Percentiles rank a stretch among this genome's conserved stretches.
phyloP scores from a whole-genome alignment of 2,329 filamentous ascomycete genomes.

The Neofusicoccum kwambonambiense region DNA sequence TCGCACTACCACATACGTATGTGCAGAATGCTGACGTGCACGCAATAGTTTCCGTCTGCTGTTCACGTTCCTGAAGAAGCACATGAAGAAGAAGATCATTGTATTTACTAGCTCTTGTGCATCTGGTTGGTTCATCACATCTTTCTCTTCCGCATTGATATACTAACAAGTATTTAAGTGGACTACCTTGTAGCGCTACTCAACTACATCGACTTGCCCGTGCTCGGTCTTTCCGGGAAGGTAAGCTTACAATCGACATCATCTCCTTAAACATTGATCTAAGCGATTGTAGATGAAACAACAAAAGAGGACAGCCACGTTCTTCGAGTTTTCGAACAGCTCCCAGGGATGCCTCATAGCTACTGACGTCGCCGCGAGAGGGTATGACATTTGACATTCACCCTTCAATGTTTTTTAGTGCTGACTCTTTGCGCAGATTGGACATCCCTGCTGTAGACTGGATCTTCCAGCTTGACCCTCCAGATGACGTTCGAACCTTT shows the following conservation, averaged over 20 bases:
- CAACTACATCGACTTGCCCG: constrained; percentile 94
- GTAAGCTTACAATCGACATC: too few relatives aligned
- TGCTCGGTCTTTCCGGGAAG: constrained; percentile 82
- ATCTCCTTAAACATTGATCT: too few relatives aligned
- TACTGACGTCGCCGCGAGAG: constrained; percentile 82
- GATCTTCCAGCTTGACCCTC: constrained; percentile 94
- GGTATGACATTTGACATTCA: too few relatives aligned
- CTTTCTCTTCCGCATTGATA: constrained; percentile 75
- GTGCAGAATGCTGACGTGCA: too few relatives aligned
- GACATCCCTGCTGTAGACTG: constrained; percentile 96
- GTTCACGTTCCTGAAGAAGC: constrained; percentile 90
- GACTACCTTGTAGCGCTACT: constrained; percentile 91
- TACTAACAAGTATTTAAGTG: constrained; percentile 45
- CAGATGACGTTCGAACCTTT: constrained; percentile 74
- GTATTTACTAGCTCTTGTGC: constrained; percentile 60
- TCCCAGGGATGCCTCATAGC: constrained; percentile 86
- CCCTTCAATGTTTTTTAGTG: too few relatives aligned
- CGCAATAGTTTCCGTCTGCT: constrained; percentile 69
- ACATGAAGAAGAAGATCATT: constrained; percentile 94
- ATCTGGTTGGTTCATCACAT: constrained; percentile 68
- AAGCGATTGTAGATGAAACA: constrained; percentile 67
- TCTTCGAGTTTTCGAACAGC: constrained; percentile 93
- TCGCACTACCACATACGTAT: too few relatives aligned
- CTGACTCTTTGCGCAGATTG: constrained; percentile 61
- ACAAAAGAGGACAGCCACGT: constrained; percentile 97